Evolutionary conservation across 805 yeast species (phyloP), one percentile per base, ranked within the genome.

Genomic region (Lipomyces sp.): DNA sequence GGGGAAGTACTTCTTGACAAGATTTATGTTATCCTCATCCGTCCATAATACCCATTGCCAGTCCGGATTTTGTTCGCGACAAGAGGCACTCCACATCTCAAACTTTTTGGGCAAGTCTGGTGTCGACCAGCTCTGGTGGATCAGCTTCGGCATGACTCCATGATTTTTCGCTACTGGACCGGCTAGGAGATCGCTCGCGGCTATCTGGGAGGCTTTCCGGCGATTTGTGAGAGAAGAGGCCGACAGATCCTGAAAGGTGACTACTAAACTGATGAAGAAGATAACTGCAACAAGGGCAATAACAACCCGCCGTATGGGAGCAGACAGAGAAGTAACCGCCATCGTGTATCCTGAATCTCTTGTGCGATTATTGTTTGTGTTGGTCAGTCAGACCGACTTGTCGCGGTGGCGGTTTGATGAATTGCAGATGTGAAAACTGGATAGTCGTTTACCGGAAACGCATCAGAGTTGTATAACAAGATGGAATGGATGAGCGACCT

Each of bases 61-160:
- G 48, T 42, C 48, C n/a, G 48, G 48, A 24, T 42, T 42, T 42
- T 42, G 48, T 15, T 42, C 48, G n/a, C 48, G 48, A 24, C 48
- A 42, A 2, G 48, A 4, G 24, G 24, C 24, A 42, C 48, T 42
- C 48, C 48, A 42, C 7, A n/a, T 24, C 18, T 42, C 48, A n/a
- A 42, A 42, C 7, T 42, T 42, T 18, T 18, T 24, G 24, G 48
- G 48, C 48, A 42, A n/a, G n/a, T 42, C 8, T 2, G 18, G 15
- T 3, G 18, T 6, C 7, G 48, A 1, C 48, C 48, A 42, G 48
- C 48, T 42, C 48, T 42, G 48, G 48, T 42, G 48, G 15, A 42
- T 42, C 6, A 42, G 24, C n/a, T 42, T 42, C 24, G 48, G 48
- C n/a, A 42, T 13, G n/a, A 42, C 48, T 3, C 48, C 48, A 42